Percentiles rank a stretch among this genome's conserved stretches.
phyloP scores from a whole-genome alignment of 2,329 filamentous ascomycete genomes.

The Huntiella moniliformis region DNA sequence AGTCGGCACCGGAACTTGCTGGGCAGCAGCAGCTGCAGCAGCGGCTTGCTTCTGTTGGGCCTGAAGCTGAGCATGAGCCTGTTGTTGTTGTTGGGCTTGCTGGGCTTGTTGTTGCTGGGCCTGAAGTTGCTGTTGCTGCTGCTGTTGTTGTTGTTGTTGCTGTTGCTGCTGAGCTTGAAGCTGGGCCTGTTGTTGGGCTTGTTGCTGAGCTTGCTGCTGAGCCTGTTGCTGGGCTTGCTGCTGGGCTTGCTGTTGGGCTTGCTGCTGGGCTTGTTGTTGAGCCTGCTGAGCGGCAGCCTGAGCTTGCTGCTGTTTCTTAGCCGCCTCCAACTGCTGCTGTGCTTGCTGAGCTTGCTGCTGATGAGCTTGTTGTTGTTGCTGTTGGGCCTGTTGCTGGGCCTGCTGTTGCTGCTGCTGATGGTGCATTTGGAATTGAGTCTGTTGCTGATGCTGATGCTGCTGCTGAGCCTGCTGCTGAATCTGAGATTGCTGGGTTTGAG shows the following conservation, averaged over 20 bases:
- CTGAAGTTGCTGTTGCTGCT: constrained; percentile 7
- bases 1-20: constrained; percentile 14
- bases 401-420: constrained; percentile 5
- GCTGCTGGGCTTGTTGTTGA: constrained; percentile 6
- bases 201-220: constrained; percentile 16
- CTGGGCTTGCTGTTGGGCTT: constrained; percentile 10
- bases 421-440: background rate
- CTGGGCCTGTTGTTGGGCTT: background rate
- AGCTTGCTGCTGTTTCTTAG: constrained; percentile 5
- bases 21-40: constrained; percentile 16
- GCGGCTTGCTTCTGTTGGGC: constrained; percentile 1
- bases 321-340: constrained; percentile 2
- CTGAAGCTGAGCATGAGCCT: constrained; percentile 12
- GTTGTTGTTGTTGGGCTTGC: constrained; percentile 8
- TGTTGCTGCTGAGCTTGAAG: constrained; percentile 4
- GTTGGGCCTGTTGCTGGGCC: constrained; percentile 9
- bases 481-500: constrained; percentile 12
- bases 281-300: background rate
- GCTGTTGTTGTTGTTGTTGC: background rate
- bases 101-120: constrained; percentile 16
- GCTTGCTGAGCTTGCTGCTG: constrained; percentile 14
- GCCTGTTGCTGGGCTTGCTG: constrained; percentile 20
- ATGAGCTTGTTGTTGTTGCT: constrained; percentile 21
- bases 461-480: constrained; percentile 10
- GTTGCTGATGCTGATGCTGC: constrained; percentile 1